Base-by-base conservation (phyloP, 1,284 basidiomycete genomes). In the Tausonia pullulans region DNA sequence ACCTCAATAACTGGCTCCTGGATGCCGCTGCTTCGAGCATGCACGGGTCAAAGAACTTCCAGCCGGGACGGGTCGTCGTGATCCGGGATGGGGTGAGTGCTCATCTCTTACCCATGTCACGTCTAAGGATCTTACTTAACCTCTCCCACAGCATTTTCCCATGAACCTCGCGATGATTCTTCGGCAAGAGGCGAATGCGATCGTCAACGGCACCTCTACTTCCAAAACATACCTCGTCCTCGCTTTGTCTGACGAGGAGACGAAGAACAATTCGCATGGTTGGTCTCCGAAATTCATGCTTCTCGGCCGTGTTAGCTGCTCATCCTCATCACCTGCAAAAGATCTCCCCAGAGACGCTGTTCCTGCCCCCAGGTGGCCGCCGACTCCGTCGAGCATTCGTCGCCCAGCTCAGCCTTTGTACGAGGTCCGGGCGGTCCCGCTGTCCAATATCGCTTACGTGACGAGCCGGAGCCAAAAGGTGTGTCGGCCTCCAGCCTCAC, bases 61-160 rank as follows among this genome's bases (percentile, higher is more conserved):
- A 77, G 4, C 74, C 84, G 0, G 95, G 94, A 0, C 80, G 96
- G 58, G 83, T 98, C 13, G 83, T 98, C 1, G 74, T 98, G 16
- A 76, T 99, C 46, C 82, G 86, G 55, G 88, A 98, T 72, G 82
- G 82, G 61, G 93, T 94, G 73, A 72, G 85, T 58, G 55, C 0
- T 49, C 40, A 8, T 27, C 41, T 27, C 16, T 41, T n/a, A 41
- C 11, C 44, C 27, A 48, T 58, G 16, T 11, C 44, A 9, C 8
- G 7, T 49, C 52, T 4, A 50, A 53, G 60, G 58, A 54, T 63
- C 46, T 6, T 43, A 11, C 3, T 54, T 53, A 7, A 14, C 27
- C 27, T 27, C 3, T n/a, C 69, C 63, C 9, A 5, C 67, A 97
- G 89, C 89, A 92, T 74, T 96, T 91, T 75, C 80, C 80, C 60